A percentile compares a stretch with the other conserved stretches of the same genome.
phyloP scores from a whole-genome alignment of 1,284 basidiomycete genomes.

The Boletus mariae region DNA sequence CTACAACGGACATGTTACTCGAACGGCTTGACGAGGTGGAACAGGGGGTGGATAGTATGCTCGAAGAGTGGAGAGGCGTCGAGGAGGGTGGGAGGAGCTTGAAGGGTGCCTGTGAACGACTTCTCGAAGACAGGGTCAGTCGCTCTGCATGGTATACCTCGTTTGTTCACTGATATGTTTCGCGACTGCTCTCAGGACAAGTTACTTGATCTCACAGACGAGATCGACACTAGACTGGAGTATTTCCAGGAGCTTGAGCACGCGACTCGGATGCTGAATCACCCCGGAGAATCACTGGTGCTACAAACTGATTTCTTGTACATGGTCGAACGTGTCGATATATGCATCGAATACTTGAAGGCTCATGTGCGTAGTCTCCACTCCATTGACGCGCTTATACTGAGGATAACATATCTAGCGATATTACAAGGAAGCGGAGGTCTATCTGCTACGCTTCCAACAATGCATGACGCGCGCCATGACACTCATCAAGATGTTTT shows the following conservation, averaged over 20 bases:
- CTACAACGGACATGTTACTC: conserved; percentile 70
- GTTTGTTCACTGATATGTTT: conserved; percentile 1
- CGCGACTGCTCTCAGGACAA: conserved; percentile 49
- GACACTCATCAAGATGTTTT: conserved; percentile 94
- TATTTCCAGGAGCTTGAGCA: conserved; percentile 92
- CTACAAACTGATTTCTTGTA: conserved; percentile 86
- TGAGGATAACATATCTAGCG: conserved; percentile 47
- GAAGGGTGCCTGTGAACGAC: conserved; percentile 84
- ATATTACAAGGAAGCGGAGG: conserved; percentile 85
- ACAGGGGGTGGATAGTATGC: conserved; percentile 72
- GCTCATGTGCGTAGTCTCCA: conserved; percentile 60
- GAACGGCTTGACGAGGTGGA: conserved; percentile 70
- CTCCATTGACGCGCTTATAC: neutral
- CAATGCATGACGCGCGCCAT: conserved; percentile 95
- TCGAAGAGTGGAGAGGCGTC: conserved; percentile 78
- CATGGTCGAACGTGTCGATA: conserved; percentile 90
- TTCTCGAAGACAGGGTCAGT: conserved; percentile 80
- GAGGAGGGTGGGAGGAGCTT: conserved; percentile 85
- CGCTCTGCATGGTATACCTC: neutral
- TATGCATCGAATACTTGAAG: conserved; percentile 86
- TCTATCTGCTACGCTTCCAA: conserved; percentile 90
- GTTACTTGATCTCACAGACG: conserved; percentile 73
- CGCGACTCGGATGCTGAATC: conserved; percentile 87
- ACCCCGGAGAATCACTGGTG: conserved; percentile 87
- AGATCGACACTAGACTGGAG: conserved; percentile 72